Percentiles rank a stretch among this genome's conserved stretches.
Evolutionary conservation across 1,284 basidiomycete genomes (phyloP).

Genomic region (Earliella scabrosa): DNA sequence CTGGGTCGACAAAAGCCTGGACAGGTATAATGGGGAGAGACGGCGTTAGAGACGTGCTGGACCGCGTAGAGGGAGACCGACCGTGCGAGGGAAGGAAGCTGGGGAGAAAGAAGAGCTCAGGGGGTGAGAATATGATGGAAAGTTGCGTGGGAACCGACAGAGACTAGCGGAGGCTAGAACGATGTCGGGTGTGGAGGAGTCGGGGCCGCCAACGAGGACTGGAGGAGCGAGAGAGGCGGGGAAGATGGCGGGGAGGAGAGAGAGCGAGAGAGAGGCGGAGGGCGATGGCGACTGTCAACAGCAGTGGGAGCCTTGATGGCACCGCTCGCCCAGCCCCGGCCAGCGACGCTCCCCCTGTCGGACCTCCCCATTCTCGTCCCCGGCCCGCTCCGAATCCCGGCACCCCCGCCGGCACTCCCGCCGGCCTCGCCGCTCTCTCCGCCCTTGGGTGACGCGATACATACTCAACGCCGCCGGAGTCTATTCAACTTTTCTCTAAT

Average conservation of each 20-base stretch:
- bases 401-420: not conserved
- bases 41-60: not conserved
- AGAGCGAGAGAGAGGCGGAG: slow-evolving; percentile 19
- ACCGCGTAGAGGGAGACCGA: slow-evolving; percentile 6
- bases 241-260: slow-evolving; percentile 23
- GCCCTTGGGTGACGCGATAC: no score
- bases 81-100: slow-evolving; percentile 21
- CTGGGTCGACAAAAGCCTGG: not conserved
- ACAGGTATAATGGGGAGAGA: not conserved
- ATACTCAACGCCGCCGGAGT: slow-evolving; percentile 12
- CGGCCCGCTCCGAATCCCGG: slow-evolving; percentile 5
- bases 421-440: not conserved
- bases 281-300: slow-evolving; percentile 31
- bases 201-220: slow-evolving; percentile 12
- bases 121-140: slow-evolving; percentile 25
- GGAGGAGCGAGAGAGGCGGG: slow-evolving; percentile 16
- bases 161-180: slow-evolving; percentile 18
- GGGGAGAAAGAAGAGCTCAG: slow-evolving; percentile 5
- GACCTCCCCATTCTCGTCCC: slow-evolving; percentile 23
- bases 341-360: slow-evolving; percentile 5
- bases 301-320: slow-evolving; percentile 26
- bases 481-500: not conserved
- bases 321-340: slow-evolving; percentile 3
- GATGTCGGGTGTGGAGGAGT: slow-evolving; percentile 1
- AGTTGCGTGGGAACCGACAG: slow-evolving; percentile 29